Percentiles rank a stretch among this genome's conserved stretches.
These are phyloP conservation scores for Neostapfia colusana DNA, from an alignment of 176 grass and related monocot genomes.

Conservation along the genomic window DNA sequence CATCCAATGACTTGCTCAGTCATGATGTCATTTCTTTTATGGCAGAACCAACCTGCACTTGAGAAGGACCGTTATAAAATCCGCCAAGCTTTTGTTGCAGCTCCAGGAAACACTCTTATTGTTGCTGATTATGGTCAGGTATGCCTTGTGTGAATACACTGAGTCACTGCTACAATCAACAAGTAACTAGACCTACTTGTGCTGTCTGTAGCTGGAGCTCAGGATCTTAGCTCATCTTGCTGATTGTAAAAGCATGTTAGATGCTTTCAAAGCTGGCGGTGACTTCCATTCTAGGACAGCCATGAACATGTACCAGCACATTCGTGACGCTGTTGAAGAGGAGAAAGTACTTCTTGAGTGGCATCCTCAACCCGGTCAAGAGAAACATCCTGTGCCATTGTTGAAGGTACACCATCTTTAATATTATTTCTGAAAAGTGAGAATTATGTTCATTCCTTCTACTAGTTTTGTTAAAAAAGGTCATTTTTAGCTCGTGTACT, in stretches of 20 bases:
- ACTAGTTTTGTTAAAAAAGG: constrained; percentile 9
- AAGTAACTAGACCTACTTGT: constrained; percentile 25
- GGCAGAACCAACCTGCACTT: constrained; percentile 92
- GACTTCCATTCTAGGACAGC: constrained; percentile 98
- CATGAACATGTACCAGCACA: constrained; percentile 93
- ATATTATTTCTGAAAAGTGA: no score
- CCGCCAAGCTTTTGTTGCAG: constrained; percentile 90
- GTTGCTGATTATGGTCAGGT: constrained; percentile 99
- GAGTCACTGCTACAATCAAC: not conserved
- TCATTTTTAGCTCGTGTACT: not conserved
- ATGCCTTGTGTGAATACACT: not conserved
- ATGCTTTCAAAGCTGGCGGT: constrained; percentile 90
- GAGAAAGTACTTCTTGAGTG: constrained; percentile 90
- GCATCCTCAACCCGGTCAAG: constrained; percentile 85
- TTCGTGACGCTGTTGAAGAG: constrained; percentile 76
- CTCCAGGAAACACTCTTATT: constrained; percentile 82
- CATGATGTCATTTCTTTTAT: constrained; percentile 24
- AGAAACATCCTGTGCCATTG: constrained; percentile 75
- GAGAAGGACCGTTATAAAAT: constrained; percentile 98
- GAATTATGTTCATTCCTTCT: no score
- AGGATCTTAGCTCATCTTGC: constrained; percentile 96
- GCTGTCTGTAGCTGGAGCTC: constrained; percentile 75
- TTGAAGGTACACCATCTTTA: constrained; percentile 67
- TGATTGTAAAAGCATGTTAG: constrained; percentile 83
- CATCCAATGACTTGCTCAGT: constrained; percentile 32